Evolutionary conservation across 2,329 filamentous ascomycete genomes (phyloP).

Genomic region (Fusarium gaditjirri): DNA sequence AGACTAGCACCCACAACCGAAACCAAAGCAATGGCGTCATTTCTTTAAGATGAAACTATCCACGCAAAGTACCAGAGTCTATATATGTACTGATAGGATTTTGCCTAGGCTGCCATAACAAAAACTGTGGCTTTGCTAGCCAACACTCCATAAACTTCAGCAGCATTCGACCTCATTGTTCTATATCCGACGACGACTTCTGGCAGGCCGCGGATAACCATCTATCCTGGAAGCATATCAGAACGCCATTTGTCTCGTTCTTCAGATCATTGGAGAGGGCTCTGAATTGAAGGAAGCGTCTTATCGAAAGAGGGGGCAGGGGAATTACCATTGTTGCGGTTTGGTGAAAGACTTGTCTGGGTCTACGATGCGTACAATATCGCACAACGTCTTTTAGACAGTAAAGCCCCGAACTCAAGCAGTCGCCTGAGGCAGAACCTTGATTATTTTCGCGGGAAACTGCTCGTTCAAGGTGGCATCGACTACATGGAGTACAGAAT

Average conservation of each 20-base stretch:
- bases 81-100: background rate
- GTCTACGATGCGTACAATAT: background rate
- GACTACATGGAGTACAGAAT: background rate
- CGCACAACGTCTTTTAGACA: background rate
- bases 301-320: background rate
- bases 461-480: background rate
- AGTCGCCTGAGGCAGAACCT: rapidly evolving
- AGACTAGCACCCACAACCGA: background rate
- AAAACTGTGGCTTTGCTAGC: background rate
- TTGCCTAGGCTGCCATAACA: background rate
- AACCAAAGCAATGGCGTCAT: background rate
- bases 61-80: background rate
- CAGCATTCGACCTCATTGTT: background rate
- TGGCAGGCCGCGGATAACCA: background rate
- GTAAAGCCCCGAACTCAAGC: rapidly evolving
- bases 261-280: background rate
- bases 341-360: background rate
- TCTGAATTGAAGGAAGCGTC: background rate
- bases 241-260: background rate
- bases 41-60: background rate
- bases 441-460: background rate
- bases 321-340: background rate
- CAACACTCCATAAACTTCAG: background rate
- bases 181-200: background rate
- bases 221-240: background rate